Percentiles rank a stretch among this genome's conserved stretches.
Conservation (phyloP, 257 asterid species). For the Plectranthus barbatus region DNA sequence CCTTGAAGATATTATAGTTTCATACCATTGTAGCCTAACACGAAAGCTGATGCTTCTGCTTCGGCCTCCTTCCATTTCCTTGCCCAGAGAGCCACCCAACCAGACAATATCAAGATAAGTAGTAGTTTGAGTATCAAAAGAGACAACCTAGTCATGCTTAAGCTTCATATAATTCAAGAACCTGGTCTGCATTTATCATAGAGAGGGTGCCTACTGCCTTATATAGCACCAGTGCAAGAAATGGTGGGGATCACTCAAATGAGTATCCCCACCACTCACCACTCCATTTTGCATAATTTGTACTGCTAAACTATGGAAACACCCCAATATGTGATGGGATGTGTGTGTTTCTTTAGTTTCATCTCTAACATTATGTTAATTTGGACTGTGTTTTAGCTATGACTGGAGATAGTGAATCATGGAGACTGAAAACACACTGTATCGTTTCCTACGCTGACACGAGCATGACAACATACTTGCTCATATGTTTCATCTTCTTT, state of each 20-base stretch:
- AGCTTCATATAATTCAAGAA: neutral
- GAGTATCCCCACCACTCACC: slow-evolving; percentile 30
- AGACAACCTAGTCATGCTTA: slow-evolving; percentile 32
- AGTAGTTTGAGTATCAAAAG: slow-evolving; percentile 40
- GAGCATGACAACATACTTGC: slow-evolving; percentile 4
- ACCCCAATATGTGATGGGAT: slow-evolving; percentile 18
- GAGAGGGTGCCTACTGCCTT: slow-evolving; percentile 10
- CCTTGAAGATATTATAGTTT: too few relatives aligned
- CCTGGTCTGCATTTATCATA: neutral
- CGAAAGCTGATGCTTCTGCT: slow-evolving; percentile 39
- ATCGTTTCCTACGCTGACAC: slow-evolving; percentile 4
- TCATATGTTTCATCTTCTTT: neutral
- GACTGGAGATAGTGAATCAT: slow-evolving; percentile 23
- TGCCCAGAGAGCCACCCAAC: slow-evolving; percentile 68
- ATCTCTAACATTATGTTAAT: slow-evolving; percentile 19
- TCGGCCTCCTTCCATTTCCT: slow-evolving; percentile 66
- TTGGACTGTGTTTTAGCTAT: slow-evolving; percentile 13
- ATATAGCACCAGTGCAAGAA: slow-evolving; percentile 19
- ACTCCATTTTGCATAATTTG: slow-evolving; percentile 4
- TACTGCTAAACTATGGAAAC: too few relatives aligned
- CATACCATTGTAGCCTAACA: slow-evolving; percentile 64
- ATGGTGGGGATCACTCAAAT: too few relatives aligned
- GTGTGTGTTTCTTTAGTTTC: slow-evolving; percentile 18
- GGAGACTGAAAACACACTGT: slow-evolving; percentile 12
- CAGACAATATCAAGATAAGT: slow-evolving; percentile 41